A percentile compares a stretch with the other conserved stretches of the same genome.
Conservation (phyloP, 2,329 filamentous ascomycete species). For the Fragosphaeria purpurea region DNA sequence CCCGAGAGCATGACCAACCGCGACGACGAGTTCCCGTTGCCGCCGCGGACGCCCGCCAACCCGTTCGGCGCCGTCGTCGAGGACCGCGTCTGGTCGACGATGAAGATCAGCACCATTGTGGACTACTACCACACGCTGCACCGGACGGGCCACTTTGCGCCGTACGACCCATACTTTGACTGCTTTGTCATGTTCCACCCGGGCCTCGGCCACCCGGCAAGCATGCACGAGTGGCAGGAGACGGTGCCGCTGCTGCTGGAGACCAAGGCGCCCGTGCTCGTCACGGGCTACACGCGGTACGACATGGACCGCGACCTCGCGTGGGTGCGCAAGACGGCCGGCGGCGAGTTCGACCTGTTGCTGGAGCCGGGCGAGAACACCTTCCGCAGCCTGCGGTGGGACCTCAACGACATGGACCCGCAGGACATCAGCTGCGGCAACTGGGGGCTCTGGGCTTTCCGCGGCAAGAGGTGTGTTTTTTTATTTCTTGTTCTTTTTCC, state of each 20-base stretch:
- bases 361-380: constrained; percentile 87
- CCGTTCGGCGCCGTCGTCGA: constrained; percentile 93
- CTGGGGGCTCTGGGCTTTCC: constrained; percentile 94
- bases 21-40: constrained; percentile 84
- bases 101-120: constrained; percentile 97
- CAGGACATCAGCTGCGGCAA: constrained; percentile 93
- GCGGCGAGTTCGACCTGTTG: constrained; percentile 84
- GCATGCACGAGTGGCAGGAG: constrained; percentile 85
- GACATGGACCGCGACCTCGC: constrained; percentile 90
- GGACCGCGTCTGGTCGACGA: constrained; percentile 72
- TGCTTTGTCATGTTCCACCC: constrained; percentile 96
- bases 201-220: constrained; percentile 86
- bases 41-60: constrained; percentile 72
- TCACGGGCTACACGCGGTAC: constrained; percentile 90
- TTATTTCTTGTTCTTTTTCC: neutral
- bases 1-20: constrained; percentile 94
- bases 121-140: constrained; percentile 98
- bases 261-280: constrained; percentile 90
- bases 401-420: constrained; percentile 89
- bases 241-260: constrained; percentile 83
- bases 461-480: constrained; percentile 75
- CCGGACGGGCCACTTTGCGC: constrained; percentile 78
- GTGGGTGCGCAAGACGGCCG: constrained; percentile 77
- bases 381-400: constrained; percentile 92
- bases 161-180: constrained; percentile 97